These are phyloP conservation scores for Spatholobus suberectus DNA, from an alignment of 306 rosid genomes.

Conservation along the genomic window DNA sequence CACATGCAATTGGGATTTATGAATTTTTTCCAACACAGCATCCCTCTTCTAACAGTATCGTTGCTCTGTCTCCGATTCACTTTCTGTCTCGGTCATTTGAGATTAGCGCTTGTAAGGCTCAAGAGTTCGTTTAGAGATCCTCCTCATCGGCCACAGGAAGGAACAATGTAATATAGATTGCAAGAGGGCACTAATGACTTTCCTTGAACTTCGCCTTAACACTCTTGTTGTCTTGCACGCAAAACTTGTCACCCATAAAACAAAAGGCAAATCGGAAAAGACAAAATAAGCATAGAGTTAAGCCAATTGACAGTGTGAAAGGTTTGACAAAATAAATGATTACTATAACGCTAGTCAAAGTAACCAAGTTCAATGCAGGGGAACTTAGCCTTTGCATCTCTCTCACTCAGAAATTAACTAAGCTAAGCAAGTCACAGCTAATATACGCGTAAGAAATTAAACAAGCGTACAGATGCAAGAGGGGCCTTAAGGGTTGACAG, in stretches of 20 bases:
- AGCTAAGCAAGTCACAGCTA: not conserved
- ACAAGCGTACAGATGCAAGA: not conserved
- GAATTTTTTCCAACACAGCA: not conserved
- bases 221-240: too few relatives aligned
- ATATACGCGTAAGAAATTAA: not conserved
- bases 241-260: not conserved
- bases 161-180: too few relatives aligned
- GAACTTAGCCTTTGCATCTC: not conserved
- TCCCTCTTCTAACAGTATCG: too few relatives aligned
- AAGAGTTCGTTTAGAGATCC: too few relatives aligned
- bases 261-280: conserved; percentile 1
- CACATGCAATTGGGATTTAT: not conserved
- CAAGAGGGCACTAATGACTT: too few relatives aligned
- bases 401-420: not conserved
- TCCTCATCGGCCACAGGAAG: too few relatives aligned
- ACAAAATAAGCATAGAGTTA: conserved; percentile 27
- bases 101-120: too few relatives aligned
- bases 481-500: too few relatives aligned
- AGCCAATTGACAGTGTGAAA: not conserved
- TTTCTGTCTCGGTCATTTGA: too few relatives aligned
- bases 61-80: too few relatives aligned
- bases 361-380: not conserved
- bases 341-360: conserved; percentile 34
- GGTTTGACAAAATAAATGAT: conserved; percentile 13
- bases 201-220: too few relatives aligned